A percentile compares a stretch with the other conserved stretches of the same genome.
Evolutionary conservation across 768 basidiomycete species (phyloP).

Genomic region (Lactarius trivialis): DNA sequence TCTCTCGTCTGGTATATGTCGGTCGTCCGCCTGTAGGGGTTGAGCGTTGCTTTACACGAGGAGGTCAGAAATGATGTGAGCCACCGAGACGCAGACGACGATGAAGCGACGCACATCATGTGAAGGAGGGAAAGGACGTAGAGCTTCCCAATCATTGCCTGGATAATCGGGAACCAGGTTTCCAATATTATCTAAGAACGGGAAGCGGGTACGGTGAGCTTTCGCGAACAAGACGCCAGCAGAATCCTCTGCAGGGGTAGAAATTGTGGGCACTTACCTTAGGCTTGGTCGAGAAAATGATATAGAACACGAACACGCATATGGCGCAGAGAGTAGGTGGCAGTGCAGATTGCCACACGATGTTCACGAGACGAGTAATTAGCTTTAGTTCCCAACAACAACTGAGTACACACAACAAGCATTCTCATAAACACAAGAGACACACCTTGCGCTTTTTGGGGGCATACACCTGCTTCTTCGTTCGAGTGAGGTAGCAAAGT

Average conservation of each 20-base stretch:
- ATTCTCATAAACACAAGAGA: not conserved
- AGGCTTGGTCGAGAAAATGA: not conserved
- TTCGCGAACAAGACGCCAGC: not conserved
- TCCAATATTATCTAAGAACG: not conserved
- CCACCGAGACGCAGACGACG: not conserved
- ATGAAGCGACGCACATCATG: not conserved
- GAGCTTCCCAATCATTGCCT: slow-evolving; percentile 14
- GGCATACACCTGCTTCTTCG: slow-evolving; percentile 9
- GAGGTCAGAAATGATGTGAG: not conserved
- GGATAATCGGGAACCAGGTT: slow-evolving; percentile 2
- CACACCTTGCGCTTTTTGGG: slow-evolving; percentile 4
- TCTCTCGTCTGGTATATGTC: not conserved
- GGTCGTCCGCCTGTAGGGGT: not conserved
- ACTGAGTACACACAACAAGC: not conserved
- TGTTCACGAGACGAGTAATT: not conserved
- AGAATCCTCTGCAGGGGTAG: not conserved
- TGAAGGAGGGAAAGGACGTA: slow-evolving; percentile 14
- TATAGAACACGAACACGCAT: not conserved
- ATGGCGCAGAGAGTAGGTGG: slow-evolving; percentile 14
- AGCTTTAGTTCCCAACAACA: not conserved
- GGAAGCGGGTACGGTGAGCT: not conserved
- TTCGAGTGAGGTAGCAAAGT: not conserved
- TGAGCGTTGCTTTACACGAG: not conserved
- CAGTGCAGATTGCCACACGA: slow-evolving; percentile 13
- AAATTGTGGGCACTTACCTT: not conserved